Percentiles rank a stretch among this genome's conserved stretches.
These are phyloP conservation scores for Chrysoporthe cubensis DNA, from an alignment of 2,329 filamentous ascomycete genomes.

Conservation along the genomic window DNA sequence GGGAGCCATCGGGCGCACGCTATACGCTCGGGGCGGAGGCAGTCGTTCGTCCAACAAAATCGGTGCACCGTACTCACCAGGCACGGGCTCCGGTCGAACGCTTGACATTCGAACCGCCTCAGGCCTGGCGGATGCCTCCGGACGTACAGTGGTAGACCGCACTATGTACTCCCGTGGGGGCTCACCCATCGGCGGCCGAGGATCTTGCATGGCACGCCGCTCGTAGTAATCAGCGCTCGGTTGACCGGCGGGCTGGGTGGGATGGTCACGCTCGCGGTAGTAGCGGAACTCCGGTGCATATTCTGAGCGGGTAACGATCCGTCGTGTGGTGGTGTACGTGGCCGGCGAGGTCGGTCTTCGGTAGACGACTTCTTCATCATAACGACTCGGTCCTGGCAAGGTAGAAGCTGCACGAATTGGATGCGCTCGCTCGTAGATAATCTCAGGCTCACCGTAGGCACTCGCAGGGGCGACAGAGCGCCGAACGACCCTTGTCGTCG, in stretches of 20 bases:
- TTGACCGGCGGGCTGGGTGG: conserved; percentile 50
- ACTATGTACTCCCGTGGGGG: conserved; percentile 56
- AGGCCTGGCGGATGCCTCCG: conserved; percentile 47
- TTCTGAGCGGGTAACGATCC: conserved; percentile 67
- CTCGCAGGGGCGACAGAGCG: conserved; percentile 56
- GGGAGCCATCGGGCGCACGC: conserved; percentile 42
- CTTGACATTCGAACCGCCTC: conserved; percentile 50
- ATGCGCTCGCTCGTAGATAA: conserved; percentile 68
- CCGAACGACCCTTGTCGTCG: conserved; percentile 39
- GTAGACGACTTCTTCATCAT: conserved; percentile 54
- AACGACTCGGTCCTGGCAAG: conserved; percentile 50
- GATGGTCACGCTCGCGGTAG: conserved; percentile 63
- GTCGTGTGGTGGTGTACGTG: conserved; percentile 50
- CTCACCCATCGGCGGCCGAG: conserved; percentile 48
- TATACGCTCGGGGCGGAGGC: conserved; percentile 35
- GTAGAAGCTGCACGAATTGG: conserved; percentile 52
- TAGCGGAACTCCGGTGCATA: conserved; percentile 57
- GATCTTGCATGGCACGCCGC: conserved; percentile 47
- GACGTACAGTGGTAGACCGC: conserved; percentile 59
- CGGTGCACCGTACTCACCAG: conserved; percentile 53
- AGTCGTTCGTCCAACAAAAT: conserved; percentile 40
- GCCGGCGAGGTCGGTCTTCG: conserved; percentile 58
- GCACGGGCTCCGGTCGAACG: conserved; percentile 56
- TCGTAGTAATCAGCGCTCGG: conserved; percentile 52
- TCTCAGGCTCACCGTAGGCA: conserved; percentile 52